Base-by-base conservation (phyloP, 2,329 filamentous ascomycete species). In the Aspergillus sp. region DNA sequence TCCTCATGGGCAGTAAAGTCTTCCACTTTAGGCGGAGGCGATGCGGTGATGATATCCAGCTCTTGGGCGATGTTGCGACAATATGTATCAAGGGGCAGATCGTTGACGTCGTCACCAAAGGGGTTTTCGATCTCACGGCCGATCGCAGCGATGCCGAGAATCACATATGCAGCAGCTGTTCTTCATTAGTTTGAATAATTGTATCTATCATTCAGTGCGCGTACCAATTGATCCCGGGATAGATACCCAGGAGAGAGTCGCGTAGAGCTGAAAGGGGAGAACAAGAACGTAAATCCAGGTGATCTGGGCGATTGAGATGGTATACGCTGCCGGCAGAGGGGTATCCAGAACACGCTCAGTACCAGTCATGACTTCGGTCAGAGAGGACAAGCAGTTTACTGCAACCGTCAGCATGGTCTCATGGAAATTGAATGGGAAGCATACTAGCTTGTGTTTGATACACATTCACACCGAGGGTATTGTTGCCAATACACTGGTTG, bases 81-180 rank as follows among this genome's bases (percentile, higher is more conserved):
- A 72, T 83, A 94, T 10, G 75, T 70, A 59, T 91, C 88, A 2
- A 90, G 74, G 0, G 85, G 85, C 34, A 90, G 69, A 65, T 93
- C 88, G 60, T 93, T 93, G 54, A 90, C 87, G 50, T 93, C 88
- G 51, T 82, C 75, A 45, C 88, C 88, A 63, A 93, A 93, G 5
- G 88, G 88, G 58, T 93, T 89, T 65, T 93, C 88, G 51, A 93
- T 86, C 66, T 93, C 87, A 50, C 81, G 81, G 32, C 88, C 88
- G 56, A 91, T 91, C 49, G 79, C 74, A 4, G 81, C 77, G 37
- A 93, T 79, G 26, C 86, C 86, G 47, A 93, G 79, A 61, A 93
- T 91, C 53, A 93, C 91, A 66, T 91, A 91, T 3, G 85, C 82
- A 2, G 83, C 84, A 10, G 73, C 66, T 69, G 30, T 26, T 5